Percentiles rank a stretch among this genome's conserved stretches.
Conservation (phyloP, 176 grass and related monocot genomes). For the Poa annua region DNA sequence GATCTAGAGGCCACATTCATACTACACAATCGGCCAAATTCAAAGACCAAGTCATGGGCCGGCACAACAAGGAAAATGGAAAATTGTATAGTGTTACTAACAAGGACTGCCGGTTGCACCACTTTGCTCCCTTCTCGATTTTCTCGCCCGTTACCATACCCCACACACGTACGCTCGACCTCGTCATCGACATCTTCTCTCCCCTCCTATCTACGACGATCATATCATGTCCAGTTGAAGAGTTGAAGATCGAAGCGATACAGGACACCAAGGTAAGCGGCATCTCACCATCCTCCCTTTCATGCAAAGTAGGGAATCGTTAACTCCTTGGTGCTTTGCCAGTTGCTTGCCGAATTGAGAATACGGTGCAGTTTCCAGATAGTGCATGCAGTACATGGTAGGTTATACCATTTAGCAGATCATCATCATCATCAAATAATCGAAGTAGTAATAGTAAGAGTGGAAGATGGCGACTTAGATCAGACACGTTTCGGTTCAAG, state of each 20-base stretch:
- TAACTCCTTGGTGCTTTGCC: background rate
- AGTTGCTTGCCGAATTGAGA: constrained; percentile 1
- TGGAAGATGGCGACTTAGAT: background rate
- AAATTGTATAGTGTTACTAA: background rate
- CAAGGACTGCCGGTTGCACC: constrained; percentile 4
- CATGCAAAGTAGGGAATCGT: background rate
- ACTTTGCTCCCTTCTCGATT: constrained; percentile 20
- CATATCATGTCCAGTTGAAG: background rate
- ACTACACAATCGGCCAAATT: background rate
- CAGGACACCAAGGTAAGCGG: constrained; percentile 10
- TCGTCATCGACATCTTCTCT: background rate
- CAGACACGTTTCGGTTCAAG: background rate
- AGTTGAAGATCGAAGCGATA: background rate
- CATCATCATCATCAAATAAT: background rate
- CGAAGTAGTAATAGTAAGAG: background rate
- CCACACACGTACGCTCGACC: background rate
- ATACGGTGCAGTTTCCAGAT: background rate
- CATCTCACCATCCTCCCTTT: background rate
- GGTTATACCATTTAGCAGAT: background rate
- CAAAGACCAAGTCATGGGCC: background rate
- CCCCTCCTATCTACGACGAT: background rate
- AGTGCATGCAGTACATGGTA: background rate
- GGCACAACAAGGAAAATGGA: background rate
- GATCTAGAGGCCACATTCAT: background rate
- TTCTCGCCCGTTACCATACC: background rate